Percentiles rank a stretch among this genome's conserved stretches.
phyloP scores from a whole-genome alignment of 805 yeast species.

The Saccharomycopsis amapae region DNA sequence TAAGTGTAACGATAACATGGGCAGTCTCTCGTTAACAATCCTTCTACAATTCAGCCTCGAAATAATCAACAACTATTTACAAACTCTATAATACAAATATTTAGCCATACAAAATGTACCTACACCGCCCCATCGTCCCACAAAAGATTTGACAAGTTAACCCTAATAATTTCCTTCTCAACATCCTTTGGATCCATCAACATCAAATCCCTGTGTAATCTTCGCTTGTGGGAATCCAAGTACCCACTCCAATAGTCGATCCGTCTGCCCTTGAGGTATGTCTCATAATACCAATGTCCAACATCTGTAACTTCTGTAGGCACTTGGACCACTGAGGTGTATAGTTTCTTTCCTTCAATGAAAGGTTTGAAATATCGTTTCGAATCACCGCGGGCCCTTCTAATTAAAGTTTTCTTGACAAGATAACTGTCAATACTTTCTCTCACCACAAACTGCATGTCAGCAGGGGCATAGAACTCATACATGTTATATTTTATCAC shows the following conservation, averaged over 20 bases:
- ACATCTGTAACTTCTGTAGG: conserved; percentile 1
- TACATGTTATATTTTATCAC: conserved; percentile 6
- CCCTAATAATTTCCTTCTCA: conserved; percentile 9
- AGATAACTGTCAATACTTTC: conserved; percentile 16
- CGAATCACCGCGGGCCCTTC: background rate
- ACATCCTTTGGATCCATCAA: conserved; percentile 7
- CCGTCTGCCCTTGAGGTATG: background rate
- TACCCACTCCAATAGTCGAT: background rate
- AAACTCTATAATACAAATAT: background rate
- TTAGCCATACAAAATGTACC: too few species aligned
- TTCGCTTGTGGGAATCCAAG: background rate
- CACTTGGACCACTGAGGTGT: conserved; percentile 4
- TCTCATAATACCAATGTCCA: conserved; percentile 1
- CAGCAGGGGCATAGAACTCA: conserved; percentile 17
- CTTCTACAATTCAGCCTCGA: too few species aligned
- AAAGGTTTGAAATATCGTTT: background rate
- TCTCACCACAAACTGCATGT: conserved; percentile 14
- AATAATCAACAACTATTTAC: too few species aligned
- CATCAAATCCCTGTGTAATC: too few species aligned
- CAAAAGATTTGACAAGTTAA: conserved; percentile 9
- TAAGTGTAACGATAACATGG: too few species aligned
- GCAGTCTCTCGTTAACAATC: too few species aligned
- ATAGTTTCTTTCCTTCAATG: background rate
- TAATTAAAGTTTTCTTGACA: conserved; percentile 3
- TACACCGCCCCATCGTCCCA: too few species aligned